Base-by-base conservation (phyloP, 1,284 basidiomycete genomes). In the Ustilago lituana region DNA sequence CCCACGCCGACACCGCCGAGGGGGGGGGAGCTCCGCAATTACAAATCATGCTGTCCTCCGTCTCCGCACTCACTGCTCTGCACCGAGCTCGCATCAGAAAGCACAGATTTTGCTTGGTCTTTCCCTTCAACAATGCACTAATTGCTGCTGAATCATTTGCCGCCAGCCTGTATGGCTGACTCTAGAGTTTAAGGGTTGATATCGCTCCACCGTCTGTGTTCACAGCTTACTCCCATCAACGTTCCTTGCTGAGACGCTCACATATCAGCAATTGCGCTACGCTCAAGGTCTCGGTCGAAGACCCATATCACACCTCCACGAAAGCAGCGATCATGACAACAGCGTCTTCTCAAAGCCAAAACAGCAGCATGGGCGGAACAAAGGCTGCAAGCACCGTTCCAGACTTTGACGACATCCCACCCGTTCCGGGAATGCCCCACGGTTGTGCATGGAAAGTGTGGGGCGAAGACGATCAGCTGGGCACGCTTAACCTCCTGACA, bases 381-480 rank as follows among this genome's bases (percentile, higher is more conserved):
- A n/a, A n/a, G n/a, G n/a, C n/a, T n/a, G 29, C 51, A 3, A 35
- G 33, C 48, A 19, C 24, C 15, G 19, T 69, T 1, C 66, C 66
- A 7, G 46, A 43, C 40, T 69, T 64, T 15, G 61, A 69, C 31
- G 36, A 64, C 20, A 51, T 69, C 26, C 66, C 66, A 0, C 33
- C 49, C 0, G 61, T 69, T 6, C 26, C 43, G 1, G 66, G 54
- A 6, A 69, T 69, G 66, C 66, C 61, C 15, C 60, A 63, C 24
- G 67, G 67, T 15, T 70, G 62, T 27, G 67, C 67, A 2, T 70
- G 67, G 67, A 58, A 51, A 12, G 67, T 70, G 0, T 65, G 57
- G 53, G 67, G 67, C 17, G 22, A 47, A 27, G 50, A 33, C 19
- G 67, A 70, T 23, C 44, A 54, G 27, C 52, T 69, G 11, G 66